Percentiles rank a stretch among this genome's conserved stretches.
These are phyloP conservation scores for Emergomyces pasteurianus DNA, from an alignment of 2,329 filamentous ascomycete genomes.

Conservation along the genomic window DNA sequence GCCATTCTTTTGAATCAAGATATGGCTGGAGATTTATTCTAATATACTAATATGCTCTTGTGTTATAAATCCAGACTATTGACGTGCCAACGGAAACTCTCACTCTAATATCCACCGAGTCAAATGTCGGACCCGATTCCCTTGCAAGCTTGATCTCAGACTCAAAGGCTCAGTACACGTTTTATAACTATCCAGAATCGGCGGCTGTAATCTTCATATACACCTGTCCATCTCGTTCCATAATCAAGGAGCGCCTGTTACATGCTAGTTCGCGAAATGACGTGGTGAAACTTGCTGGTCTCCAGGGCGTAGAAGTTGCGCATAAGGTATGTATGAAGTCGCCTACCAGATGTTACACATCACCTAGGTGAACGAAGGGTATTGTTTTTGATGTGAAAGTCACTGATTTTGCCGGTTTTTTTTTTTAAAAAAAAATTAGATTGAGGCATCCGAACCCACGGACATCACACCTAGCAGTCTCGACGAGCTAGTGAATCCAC, in stretches of 20 bases:
- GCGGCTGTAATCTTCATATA: constrained; percentile 46
- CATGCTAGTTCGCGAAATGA: constrained; percentile 48
- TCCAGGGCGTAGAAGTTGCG: constrained; percentile 44
- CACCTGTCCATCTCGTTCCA: constrained; percentile 48
- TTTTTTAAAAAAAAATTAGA: constrained; percentile 21
- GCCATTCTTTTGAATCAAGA: not conserved
- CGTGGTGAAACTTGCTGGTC: constrained; percentile 43
- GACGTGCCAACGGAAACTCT: constrained; percentile 42
- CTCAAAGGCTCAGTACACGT: constrained; percentile 47
- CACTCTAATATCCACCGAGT: constrained; percentile 36
- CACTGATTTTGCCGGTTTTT: constrained; percentile 14
- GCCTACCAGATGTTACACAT: not conserved
- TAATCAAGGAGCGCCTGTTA: constrained; percentile 55
- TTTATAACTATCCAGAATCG: constrained; percentile 41
- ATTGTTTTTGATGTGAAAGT: not conserved
- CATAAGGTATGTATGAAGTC: constrained; percentile 37
- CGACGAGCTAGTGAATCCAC: constrained; percentile 41
- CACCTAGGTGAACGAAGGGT: not conserved
- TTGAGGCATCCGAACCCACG: constrained; percentile 48
- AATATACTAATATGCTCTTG: constrained; percentile 12
- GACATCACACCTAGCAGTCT: constrained; percentile 45
- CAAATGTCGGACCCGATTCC: constrained; percentile 30
- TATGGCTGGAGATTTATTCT: not conserved
- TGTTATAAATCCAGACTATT: constrained; percentile 22
- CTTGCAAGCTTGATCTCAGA: constrained; percentile 39